These are phyloP conservation scores for Fusarium veterinarium DNA, from an alignment of 2,329 filamentous ascomycete genomes.

Conservation along the genomic window DNA sequence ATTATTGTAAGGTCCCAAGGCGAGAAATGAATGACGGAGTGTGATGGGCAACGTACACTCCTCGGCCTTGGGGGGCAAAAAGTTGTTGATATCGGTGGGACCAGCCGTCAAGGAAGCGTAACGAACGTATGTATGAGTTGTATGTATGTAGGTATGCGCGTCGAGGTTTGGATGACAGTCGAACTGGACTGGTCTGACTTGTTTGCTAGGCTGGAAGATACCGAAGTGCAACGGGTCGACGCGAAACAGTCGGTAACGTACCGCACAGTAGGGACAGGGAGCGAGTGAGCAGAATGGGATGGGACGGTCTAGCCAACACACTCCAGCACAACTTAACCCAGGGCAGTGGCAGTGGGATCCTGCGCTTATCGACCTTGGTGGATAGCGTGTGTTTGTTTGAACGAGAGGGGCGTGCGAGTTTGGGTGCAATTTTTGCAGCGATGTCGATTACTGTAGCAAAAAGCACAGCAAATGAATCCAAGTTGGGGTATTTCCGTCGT, in stretches of 20 bases:
- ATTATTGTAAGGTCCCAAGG: slow-evolving; percentile 48
- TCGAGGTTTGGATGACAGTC: slow-evolving; percentile 28
- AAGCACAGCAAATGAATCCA: slow-evolving; percentile 23
- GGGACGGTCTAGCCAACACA: slow-evolving; percentile 22
- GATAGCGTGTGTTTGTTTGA: slow-evolving; percentile 40
- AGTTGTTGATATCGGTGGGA: slow-evolving; percentile 33
- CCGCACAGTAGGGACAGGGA: background rate
- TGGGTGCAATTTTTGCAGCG: slow-evolving; percentile 20
- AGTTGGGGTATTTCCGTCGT: slow-evolving; percentile 52
- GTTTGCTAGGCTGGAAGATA: slow-evolving; percentile 35
- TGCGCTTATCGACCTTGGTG: slow-evolving; percentile 48
- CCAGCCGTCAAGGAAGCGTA: slow-evolving; percentile 25
- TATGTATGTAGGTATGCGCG: slow-evolving; percentile 12
- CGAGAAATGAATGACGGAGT: slow-evolving; percentile 45
- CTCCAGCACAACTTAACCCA: slow-evolving; percentile 30
- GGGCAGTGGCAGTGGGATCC: slow-evolving; percentile 44
- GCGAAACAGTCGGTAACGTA: slow-evolving; percentile 20
- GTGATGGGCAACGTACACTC: slow-evolving; percentile 44
- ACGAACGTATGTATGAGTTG: slow-evolving; percentile 5
- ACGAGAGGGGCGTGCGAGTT: slow-evolving; percentile 41
- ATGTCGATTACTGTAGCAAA: background rate
- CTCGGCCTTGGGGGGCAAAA: slow-evolving; percentile 34
- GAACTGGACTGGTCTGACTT: slow-evolving; percentile 12
- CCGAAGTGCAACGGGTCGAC: slow-evolving; percentile 30
- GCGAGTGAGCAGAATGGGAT: slow-evolving; percentile 7